These are phyloP conservation scores for Datura wrightii DNA, from an alignment of 257 asterid genomes.

Conservation along the genomic window DNA sequence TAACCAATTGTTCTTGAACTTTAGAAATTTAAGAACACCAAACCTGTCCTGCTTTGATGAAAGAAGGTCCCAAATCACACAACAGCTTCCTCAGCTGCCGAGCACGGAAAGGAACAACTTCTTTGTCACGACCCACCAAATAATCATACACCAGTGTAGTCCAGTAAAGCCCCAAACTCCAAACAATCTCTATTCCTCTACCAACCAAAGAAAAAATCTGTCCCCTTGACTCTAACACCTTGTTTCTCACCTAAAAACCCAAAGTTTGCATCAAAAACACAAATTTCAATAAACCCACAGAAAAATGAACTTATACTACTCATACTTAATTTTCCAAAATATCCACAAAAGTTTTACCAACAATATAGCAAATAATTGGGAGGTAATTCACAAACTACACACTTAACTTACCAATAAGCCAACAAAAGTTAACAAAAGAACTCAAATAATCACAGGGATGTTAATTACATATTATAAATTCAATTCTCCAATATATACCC, in stretches of 20 bases:
- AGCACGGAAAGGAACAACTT: slow-evolving; percentile 98
- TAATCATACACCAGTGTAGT: slow-evolving; percentile 78
- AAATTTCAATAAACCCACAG: slow-evolving; percentile 23
- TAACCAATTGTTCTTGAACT: slow-evolving; percentile 23
- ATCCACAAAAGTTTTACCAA: neutral
- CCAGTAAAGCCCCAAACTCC: slow-evolving; percentile 97
- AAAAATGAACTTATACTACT: slow-evolving; percentile 17
- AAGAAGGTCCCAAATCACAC: slow-evolving; percentile 98
- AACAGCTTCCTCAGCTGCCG: slow-evolving; percentile 91
- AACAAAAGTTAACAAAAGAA: neutral
- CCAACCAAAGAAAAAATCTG: slow-evolving; percentile 77
- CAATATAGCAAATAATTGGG: neutral
- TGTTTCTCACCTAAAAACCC: slow-evolving; percentile 70
- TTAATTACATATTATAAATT: neutral
- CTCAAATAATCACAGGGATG: neutral
- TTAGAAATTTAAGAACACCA: slow-evolving; percentile 35
- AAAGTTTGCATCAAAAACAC: slow-evolving; percentile 11
- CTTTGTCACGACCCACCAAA: slow-evolving; percentile 92
- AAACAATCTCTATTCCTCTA: slow-evolving; percentile 93
- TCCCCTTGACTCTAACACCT: slow-evolving; percentile 94
- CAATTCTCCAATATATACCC: neutral
- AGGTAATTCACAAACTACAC: neutral
- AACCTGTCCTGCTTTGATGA: slow-evolving; percentile 99
- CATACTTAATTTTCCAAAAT: neutral
- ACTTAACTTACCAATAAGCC: neutral